Evolutionary conservation across 2,329 filamentous ascomycete genomes (phyloP).

Genomic region (Trichoderma sp.): DNA sequence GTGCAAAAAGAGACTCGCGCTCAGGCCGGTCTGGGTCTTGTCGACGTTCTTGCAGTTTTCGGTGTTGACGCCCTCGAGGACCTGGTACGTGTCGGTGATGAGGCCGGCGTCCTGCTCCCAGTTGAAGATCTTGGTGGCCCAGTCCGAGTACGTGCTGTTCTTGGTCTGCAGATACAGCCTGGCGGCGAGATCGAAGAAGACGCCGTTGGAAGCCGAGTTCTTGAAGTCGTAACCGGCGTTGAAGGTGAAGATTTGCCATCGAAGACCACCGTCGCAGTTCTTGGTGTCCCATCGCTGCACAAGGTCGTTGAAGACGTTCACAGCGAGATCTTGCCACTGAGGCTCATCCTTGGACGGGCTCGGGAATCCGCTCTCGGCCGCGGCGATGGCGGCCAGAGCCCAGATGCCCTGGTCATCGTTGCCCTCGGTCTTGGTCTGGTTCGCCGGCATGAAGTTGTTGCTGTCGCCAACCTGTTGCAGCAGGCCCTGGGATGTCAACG

Average conservation of each 20-base stretch:
- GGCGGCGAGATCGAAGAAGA: slow-evolving; percentile 62
- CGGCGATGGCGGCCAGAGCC: slow-evolving; percentile 70
- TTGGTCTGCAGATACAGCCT: slow-evolving; percentile 68
- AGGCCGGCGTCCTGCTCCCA: slow-evolving; percentile 57
- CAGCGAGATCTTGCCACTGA: slow-evolving; percentile 69
- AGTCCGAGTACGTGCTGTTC: slow-evolving; percentile 62
- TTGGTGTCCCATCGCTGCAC: slow-evolving; percentile 33
- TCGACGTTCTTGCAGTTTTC: slow-evolving; percentile 51
- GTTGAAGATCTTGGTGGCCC: slow-evolving; percentile 61
- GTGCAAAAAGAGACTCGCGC: slow-evolving; percentile 54
- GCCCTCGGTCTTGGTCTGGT: slow-evolving; percentile 52
- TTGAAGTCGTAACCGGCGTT: slow-evolving; percentile 65
- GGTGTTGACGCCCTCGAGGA: slow-evolving; percentile 57
- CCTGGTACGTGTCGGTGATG: slow-evolving; percentile 57
- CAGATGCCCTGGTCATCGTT: slow-evolving; percentile 75
- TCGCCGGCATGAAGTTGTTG: slow-evolving; percentile 57
- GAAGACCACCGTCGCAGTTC: slow-evolving; percentile 66
- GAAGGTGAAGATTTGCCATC: slow-evolving; percentile 75
- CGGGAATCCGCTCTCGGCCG: slow-evolving; percentile 68
- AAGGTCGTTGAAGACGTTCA: slow-evolving; percentile 58
- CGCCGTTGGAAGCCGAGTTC: slow-evolving; percentile 52
- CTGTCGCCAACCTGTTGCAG: slow-evolving; percentile 54
- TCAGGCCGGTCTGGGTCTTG: slow-evolving; percentile 57
- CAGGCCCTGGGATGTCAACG: slow-evolving; percentile 52
- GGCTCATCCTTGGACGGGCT: slow-evolving; percentile 55